Evolutionary conservation across 306 rosid species (phyloP).

Genomic region (Mimosa pudica): DNA sequence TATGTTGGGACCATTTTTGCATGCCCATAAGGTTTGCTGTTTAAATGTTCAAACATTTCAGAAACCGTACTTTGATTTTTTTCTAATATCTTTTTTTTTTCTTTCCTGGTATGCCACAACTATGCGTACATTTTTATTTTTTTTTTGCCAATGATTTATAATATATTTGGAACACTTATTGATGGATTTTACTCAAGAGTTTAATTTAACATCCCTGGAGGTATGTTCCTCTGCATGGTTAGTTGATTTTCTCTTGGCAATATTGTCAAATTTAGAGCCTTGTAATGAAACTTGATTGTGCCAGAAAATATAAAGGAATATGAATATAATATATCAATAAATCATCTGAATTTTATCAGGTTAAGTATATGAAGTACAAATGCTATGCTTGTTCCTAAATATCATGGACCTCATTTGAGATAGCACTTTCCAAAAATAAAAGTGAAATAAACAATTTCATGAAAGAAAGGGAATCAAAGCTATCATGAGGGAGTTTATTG

Average conservation of each 20-base stretch:
- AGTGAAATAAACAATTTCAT: slow-evolving; percentile 38
- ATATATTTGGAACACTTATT: neutral
- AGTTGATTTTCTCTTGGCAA: neutral
- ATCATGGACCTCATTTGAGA: slow-evolving; percentile 41
- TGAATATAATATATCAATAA: slow-evolving; percentile 17
- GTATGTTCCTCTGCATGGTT: neutral
- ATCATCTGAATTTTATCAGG: slow-evolving; percentile 9
- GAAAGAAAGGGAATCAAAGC: slow-evolving; percentile 41
- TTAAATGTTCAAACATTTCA: neutral
- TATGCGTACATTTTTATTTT: neutral
- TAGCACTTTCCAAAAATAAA: slow-evolving; percentile 35
- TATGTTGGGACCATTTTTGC: neutral
- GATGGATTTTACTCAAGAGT: neutral
- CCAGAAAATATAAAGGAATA: slow-evolving; percentile 7
- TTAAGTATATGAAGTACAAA: slow-evolving; percentile 33
- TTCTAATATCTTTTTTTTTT: neutral
- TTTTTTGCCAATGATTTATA: neutral
- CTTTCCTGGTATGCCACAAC: neutral
- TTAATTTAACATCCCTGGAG: neutral
- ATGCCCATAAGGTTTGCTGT: neutral
- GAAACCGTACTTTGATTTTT: neutral
- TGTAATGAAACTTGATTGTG: slow-evolving; percentile 13
- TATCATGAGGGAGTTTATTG: slow-evolving; percentile 45
- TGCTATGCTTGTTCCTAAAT: slow-evolving; percentile 37
- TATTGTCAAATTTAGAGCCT: slow-evolving; percentile 6